Base-by-base conservation (phyloP, 2,329 filamentous ascomycete genomes). In the Colletotrichum euphorbiae region DNA sequence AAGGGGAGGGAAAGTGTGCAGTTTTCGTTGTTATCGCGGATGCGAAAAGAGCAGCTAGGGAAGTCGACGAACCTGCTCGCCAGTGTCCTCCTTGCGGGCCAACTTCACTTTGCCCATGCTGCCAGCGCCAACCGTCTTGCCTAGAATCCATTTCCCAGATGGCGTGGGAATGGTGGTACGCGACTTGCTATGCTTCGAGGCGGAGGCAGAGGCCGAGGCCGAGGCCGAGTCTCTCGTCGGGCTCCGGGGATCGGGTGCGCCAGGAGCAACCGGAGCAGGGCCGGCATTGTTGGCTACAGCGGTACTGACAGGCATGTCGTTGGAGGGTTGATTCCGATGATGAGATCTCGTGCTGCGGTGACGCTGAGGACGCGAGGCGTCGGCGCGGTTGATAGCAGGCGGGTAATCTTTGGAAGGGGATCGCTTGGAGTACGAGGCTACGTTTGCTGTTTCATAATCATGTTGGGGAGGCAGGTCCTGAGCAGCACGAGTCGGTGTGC, bases 61-160 rank as follows among this genome's bases (percentile, higher is more conserved):
- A 24, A 19, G n/a, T 8, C 21, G 33, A 81, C 85, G 74, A 82
- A 94, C 93, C 89, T 98, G 93, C 83, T 98, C 96, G 73, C 91
- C 92, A 19, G 92, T 93, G 75, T 97, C 94, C 73, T 91, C 87
- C 80, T 97, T 97, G 74, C 93, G 93, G 24, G 96, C 96, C 72
- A 99, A 84, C 82, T 98, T 98, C 71, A 99, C 96, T 80, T 98
- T 98, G 72, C 96, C 96, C 96, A 99, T 99, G 79, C 95, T 98
- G 57, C 96, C 96, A 60, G 94, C 94, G 69, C 96, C 96, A 75
- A 99, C 96, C 3, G 96, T 98, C 84, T 98, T 98, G 68, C 95
- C 95, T 59, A 99, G 84, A 63, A 94, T 90, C 94, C 95, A 99
- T 83, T 94, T 93, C 66, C 96, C 96, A 12, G 94, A 94, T 52